Evolutionary conservation across 1,284 basidiomycete species (phyloP).

Genomic region (Sphaerobolus stellatus): DNA sequence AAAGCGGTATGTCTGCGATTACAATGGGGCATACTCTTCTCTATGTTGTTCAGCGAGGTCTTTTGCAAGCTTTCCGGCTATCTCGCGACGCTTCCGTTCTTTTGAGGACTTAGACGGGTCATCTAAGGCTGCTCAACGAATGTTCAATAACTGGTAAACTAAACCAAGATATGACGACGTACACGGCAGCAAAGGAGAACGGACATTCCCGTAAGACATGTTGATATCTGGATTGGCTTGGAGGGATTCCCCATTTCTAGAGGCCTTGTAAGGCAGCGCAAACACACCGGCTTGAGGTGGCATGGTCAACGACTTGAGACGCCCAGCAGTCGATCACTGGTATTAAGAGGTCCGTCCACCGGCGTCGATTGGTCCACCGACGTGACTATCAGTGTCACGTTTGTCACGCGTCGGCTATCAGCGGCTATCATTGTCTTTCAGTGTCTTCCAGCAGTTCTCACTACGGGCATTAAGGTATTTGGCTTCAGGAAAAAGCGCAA

Average conservation of each 20-base stretch:
- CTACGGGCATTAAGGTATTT: too few relatives aligned
- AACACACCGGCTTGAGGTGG: constrained; percentile 56
- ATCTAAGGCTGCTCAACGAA: constrained; percentile 10
- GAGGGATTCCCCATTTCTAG: constrained; percentile 9
- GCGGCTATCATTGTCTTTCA: too few relatives aligned
- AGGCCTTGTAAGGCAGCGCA: constrained; percentile 39
- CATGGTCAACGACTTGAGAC: constrained; percentile 32
- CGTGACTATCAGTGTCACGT: too few relatives aligned
- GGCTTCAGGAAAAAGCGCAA: too few relatives aligned
- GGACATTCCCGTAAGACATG: constrained; percentile 13
- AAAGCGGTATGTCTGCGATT: background rate
- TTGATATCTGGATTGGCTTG: constrained; percentile 16
- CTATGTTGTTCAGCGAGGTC: constrained; percentile 63
- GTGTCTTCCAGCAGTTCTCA: too few relatives aligned
- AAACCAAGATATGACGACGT: background rate
- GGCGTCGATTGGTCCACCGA: too few relatives aligned
- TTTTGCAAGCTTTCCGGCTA: constrained; percentile 64
- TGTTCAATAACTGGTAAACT: background rate
- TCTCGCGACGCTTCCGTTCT: constrained; percentile 64
- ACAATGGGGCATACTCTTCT: constrained; percentile 4
- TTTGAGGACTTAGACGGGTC: constrained; percentile 44
- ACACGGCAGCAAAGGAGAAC: constrained; percentile 4
- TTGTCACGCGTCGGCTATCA: too few relatives aligned
- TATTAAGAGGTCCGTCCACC: too few relatives aligned
- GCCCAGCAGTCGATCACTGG: too few relatives aligned